Percentiles rank a stretch among this genome's conserved stretches.
These are phyloP conservation scores for Malassezia restricta DNA, from an alignment of 1,284 basidiomycete species.

Conservation along the genomic window DNA sequence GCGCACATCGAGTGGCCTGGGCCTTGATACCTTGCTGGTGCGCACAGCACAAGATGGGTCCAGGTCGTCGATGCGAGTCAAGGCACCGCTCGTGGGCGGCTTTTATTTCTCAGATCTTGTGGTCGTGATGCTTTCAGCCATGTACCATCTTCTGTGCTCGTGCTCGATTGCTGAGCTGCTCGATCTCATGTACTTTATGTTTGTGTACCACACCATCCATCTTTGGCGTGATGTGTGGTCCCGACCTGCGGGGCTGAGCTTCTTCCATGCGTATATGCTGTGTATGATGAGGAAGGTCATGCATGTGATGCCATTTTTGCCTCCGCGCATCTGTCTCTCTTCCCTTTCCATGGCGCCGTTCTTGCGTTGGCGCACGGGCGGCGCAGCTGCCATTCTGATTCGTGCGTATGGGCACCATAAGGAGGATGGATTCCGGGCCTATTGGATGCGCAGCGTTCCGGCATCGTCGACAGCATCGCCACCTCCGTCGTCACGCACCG, in stretches of 20 bases:
- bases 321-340: conserved; percentile 38
- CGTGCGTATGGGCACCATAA: conserved; percentile 22
- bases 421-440: conserved; percentile 26
- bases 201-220: conserved; percentile 18
- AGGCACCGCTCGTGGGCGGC: conserved; percentile 32
- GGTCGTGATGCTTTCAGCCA: conserved; percentile 31
- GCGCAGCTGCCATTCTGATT: conserved; percentile 26
- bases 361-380: conserved; percentile 35
- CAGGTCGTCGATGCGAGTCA: conserved; percentile 8
- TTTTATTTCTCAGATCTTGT: conserved; percentile 39
- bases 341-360: conserved; percentile 41
- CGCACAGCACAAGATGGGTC: background rate
- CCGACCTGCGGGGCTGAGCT: background rate
- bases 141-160: conserved; percentile 33
- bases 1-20: conserved; percentile 1
- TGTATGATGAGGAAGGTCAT: conserved; percentile 13
- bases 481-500: conserved; percentile 14
- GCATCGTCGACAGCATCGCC: conserved; percentile 13
- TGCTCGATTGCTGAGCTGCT: conserved; percentile 34
- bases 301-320: conserved; percentile 34
- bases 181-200: conserved; percentile 30
- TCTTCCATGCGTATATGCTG: conserved; percentile 2
- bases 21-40: background rate
- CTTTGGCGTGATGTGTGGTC: background rate
- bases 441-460: conserved; percentile 20